phyloP scores from a whole-genome alignment of 768 basidiomycete genomes.

The Daedalea quercina region DNA sequence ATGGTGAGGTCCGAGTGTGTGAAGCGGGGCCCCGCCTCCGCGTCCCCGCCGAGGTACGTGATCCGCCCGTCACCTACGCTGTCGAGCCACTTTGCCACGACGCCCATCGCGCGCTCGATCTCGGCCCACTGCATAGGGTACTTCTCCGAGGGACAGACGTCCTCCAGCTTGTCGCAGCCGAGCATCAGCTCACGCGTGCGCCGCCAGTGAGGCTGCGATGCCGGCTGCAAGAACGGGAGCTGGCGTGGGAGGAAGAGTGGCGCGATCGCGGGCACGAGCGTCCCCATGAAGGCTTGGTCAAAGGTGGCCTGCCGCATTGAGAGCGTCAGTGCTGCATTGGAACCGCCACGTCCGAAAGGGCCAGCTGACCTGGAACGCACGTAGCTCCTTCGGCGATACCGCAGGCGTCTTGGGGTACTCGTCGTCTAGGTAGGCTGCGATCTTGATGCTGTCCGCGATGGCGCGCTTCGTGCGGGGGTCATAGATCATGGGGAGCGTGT shows the following conservation, averaged over 20 bases:
- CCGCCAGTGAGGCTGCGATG: slow-evolving; percentile 23
- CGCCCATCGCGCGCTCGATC: slow-evolving; percentile 19
- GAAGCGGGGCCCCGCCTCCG: no score
- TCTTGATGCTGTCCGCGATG: slow-evolving; percentile 20
- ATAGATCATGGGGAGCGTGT: slow-evolving; percentile 23
- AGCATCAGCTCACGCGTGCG: slow-evolving; percentile 25
- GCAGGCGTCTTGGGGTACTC: slow-evolving; percentile 25
- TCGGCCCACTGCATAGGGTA: slow-evolving; percentile 24
- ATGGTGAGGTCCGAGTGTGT: slow-evolving; percentile 29
- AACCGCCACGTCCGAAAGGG: background rate
- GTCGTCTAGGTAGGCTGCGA: slow-evolving; percentile 23
- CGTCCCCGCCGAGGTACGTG: background rate
- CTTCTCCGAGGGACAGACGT: slow-evolving; percentile 19
- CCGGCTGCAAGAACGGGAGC: background rate
- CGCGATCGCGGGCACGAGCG: background rate
- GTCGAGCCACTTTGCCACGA: slow-evolving; percentile 25
- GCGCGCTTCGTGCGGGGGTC: slow-evolving; percentile 18
- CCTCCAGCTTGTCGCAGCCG: slow-evolving; percentile 28
- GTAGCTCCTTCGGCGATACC: slow-evolving; percentile 27
- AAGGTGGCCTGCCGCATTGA: slow-evolving; percentile 15
- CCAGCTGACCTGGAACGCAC: slow-evolving; percentile 17
- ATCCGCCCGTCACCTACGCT: background rate
- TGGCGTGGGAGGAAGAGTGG: slow-evolving; percentile 8
- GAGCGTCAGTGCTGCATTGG: background rate
- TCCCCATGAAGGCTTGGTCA: slow-evolving; percentile 2